These are phyloP conservation scores for Paraleonurus japonicus DNA, from an alignment of 257 asterid species.

Conservation along the genomic window DNA sequence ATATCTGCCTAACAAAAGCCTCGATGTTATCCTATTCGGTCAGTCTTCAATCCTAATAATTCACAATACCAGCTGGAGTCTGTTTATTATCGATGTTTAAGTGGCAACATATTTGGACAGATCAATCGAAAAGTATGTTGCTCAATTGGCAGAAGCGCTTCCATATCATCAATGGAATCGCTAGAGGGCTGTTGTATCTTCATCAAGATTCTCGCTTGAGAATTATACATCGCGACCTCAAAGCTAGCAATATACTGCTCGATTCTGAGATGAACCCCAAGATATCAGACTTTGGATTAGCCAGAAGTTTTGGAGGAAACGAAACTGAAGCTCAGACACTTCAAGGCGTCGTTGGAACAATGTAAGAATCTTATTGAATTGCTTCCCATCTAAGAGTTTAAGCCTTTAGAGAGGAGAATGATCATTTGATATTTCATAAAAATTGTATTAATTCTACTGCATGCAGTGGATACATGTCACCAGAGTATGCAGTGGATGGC, in stretches of 20 bases:
- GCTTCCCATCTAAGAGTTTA: too few relatives aligned
- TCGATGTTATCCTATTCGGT: conserved; percentile 20
- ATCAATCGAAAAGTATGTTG: neutral
- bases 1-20: conserved; percentile 25
- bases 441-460: neutral
- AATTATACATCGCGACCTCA: conserved; percentile 29
- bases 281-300: conserved; percentile 28
- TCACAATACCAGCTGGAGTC: neutral
- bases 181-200: conserved; percentile 27
- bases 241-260: conserved; percentile 23
- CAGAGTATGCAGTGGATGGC: conserved; percentile 30
- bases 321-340: conserved; percentile 26
- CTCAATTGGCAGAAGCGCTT: conserved; percentile 29
- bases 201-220: conserved; percentile 29
- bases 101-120: neutral
- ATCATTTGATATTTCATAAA: neutral
- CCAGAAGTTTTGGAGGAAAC: conserved; percentile 30
- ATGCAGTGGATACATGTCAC: conserved; percentile 31
- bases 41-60: neutral
- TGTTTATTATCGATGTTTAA: neutral
- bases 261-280: conserved; percentile 28
- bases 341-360: conserved; percentile 30
- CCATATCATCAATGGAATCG: conserved; percentile 25
- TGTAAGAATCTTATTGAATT: conserved; percentile 5
- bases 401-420: too few relatives aligned